Conservation (phyloP, 257 asterid species). For the Avicennia marina region DNA sequence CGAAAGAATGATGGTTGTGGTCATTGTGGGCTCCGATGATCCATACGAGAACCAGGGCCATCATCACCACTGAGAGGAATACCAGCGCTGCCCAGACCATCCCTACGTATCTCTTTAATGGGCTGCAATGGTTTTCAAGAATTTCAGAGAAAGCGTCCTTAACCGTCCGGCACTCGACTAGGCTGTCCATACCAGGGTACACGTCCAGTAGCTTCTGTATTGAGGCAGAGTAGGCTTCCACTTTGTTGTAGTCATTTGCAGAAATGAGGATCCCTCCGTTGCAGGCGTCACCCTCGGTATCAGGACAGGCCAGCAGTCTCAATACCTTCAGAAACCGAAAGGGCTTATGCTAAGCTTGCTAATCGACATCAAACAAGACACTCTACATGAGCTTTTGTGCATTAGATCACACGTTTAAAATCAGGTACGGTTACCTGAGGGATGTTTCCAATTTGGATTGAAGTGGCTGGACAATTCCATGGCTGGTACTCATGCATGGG, state of each 20-base stretch:
- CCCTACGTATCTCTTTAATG: slow-evolving; percentile 41
- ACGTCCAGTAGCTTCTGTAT: slow-evolving; percentile 61
- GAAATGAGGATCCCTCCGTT: slow-evolving; percentile 64
- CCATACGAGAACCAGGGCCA: slow-evolving; percentile 49
- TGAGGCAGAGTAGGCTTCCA: slow-evolving; percentile 52
- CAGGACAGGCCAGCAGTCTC: slow-evolving; percentile 54
- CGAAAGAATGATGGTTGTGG: slow-evolving; percentile 19
- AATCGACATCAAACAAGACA: too few species aligned
- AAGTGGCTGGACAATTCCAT: slow-evolving; percentile 38
- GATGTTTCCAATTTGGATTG: slow-evolving; percentile 57
- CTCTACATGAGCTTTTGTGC: too few species aligned
- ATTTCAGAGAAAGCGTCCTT: slow-evolving; percentile 55
- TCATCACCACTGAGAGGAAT: slow-evolving; percentile 50
- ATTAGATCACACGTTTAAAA: too few species aligned
- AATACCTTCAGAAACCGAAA: slow-evolving; percentile 26
- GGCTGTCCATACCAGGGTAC: slow-evolving; percentile 66
- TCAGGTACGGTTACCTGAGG: slow-evolving; percentile 34
- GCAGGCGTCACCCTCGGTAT: slow-evolving; percentile 35
- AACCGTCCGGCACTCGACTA: slow-evolving; percentile 65
- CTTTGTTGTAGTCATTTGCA: slow-evolving; percentile 27
- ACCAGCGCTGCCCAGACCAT: slow-evolving; percentile 55
- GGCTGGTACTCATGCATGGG: slow-evolving; percentile 60
- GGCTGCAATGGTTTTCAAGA: slow-evolving; percentile 52
- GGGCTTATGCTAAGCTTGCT: too few species aligned
- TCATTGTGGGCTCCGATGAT: slow-evolving; percentile 31